Percentiles rank a stretch among this genome's conserved stretches.
Evolutionary conservation across 2,329 filamentous ascomycete genomes (phyloP).

Genomic region (Neocucurbitaria cava): DNA sequence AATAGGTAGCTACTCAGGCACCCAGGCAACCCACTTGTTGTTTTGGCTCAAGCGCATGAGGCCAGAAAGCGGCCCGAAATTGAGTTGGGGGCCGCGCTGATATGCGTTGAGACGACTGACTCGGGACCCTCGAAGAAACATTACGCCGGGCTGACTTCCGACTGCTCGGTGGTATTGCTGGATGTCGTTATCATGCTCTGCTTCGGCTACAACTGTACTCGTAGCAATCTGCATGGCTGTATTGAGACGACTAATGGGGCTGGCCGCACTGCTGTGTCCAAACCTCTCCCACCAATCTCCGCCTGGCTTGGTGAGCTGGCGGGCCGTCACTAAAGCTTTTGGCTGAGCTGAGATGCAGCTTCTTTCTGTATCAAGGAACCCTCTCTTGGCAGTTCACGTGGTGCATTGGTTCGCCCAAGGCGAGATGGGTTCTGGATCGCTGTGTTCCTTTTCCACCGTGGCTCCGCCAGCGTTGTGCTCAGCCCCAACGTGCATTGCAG

Average conservation of each 20-base stretch:
- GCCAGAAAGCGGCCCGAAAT: neutral
- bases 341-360: neutral
- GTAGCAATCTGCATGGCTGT: neutral
- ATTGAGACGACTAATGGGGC: neutral
- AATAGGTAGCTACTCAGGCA: neutral
- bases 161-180: too few relatives aligned
- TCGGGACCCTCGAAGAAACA: neutral
- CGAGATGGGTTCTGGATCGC: conserved; percentile 5
- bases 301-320: neutral
- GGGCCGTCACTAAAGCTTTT: conserved; percentile 1
- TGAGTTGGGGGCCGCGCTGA: conserved; percentile 1
- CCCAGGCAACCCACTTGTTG: neutral
- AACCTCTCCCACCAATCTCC: neutral
- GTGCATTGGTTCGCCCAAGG: conserved; percentile 1
- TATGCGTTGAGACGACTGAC: neutral
- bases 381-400: conserved; percentile 7
- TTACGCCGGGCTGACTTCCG: neutral
- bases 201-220: neutral
- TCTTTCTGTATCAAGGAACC: neutral
- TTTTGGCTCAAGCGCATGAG: neutral
- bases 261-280: conserved; percentile 4
- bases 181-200: neutral
- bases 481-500: neutral
- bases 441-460: conserved; percentile 1
- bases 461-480: neutral